Conservation (phyloP, 257 asterid genomes). For the Ilex aquifolium region DNA sequence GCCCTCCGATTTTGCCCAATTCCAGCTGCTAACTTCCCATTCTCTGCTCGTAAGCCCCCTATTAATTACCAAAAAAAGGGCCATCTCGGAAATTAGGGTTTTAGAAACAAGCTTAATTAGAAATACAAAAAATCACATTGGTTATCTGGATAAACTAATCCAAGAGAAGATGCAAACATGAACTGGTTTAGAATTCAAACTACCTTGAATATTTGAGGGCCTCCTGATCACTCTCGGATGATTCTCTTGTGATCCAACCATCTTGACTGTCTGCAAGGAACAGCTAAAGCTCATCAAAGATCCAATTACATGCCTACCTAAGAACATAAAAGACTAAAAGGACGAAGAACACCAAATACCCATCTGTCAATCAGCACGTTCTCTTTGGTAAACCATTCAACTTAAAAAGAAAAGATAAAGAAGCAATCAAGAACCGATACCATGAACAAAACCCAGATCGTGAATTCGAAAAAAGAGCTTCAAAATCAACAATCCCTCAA, state of each 20-base stretch:
- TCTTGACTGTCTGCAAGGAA: slow-evolving; percentile 24
- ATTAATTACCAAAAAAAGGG: not conserved
- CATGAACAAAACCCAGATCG: not conserved
- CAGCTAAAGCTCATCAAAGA: slow-evolving; percentile 4
- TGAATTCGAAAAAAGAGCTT: not conserved
- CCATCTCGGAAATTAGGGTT: not conserved
- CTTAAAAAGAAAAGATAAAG: too few relatives aligned
- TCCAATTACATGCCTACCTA: not conserved
- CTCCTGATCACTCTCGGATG: slow-evolving; percentile 40
- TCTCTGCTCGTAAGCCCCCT: slow-evolving; percentile 38
- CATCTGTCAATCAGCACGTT: not conserved
- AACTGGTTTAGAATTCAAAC: not conserved
- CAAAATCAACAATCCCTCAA: slow-evolving; percentile 12
- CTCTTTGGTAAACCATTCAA: not conserved
- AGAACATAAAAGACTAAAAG: not conserved
- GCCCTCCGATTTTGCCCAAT: slow-evolving; percentile 64
- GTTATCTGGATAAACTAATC: too few relatives aligned
- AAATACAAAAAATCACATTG: too few relatives aligned
- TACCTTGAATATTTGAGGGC: slow-evolving; percentile 54
- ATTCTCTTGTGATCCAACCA: slow-evolving; percentile 77
- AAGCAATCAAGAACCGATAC: not conserved
- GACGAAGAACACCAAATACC: not conserved
- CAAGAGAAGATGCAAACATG: not conserved
- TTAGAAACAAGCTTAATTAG: too few relatives aligned
- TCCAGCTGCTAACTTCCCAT: slow-evolving; percentile 24